Conservation (phyloP, 1,284 basidiomycete species). For the Cutaneotrichosporon arboriforme region DNA sequence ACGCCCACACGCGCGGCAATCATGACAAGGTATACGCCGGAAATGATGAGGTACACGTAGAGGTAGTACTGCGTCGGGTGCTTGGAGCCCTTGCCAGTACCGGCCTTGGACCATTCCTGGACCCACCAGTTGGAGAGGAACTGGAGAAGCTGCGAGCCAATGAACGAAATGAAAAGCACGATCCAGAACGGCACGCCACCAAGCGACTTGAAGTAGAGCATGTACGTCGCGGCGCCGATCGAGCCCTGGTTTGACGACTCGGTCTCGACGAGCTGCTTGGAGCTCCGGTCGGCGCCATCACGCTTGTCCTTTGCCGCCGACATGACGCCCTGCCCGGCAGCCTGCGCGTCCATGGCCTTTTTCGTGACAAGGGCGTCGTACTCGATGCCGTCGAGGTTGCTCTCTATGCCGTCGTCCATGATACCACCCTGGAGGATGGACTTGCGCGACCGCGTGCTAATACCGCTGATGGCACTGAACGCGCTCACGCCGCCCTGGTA, state of each 20-base stretch:
- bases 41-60: conserved; percentile 36
- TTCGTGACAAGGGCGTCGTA: conserved; percentile 55
- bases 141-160: conserved; percentile 42
- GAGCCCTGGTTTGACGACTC: conserved; percentile 37
- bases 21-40: conserved; percentile 35
- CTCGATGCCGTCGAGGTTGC: conserved; percentile 57
- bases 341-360: conserved; percentile 32
- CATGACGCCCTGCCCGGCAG: conserved; percentile 22
- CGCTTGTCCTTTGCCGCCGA: conserved; percentile 24
- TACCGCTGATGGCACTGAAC: neutral
- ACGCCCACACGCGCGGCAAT: conserved; percentile 37
- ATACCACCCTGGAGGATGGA: neutral
- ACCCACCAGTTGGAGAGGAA: conserved; percentile 46
- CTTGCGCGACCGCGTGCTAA: neutral
- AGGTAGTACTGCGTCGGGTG: conserved; percentile 38
- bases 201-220: conserved; percentile 40
- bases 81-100: neutral
- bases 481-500: neutral
- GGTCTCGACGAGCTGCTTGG: conserved; percentile 42
- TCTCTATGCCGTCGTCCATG: conserved; percentile 24
- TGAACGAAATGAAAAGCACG: conserved; percentile 29
- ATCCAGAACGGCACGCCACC: conserved; percentile 40
- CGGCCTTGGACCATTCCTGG: conserved; percentile 42
- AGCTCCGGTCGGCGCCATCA: conserved; percentile 21
- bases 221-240: conserved; percentile 35